phyloP scores from a whole-genome alignment of 352 stramenopile genomes.

The Ochromonadaceae sp. region DNA sequence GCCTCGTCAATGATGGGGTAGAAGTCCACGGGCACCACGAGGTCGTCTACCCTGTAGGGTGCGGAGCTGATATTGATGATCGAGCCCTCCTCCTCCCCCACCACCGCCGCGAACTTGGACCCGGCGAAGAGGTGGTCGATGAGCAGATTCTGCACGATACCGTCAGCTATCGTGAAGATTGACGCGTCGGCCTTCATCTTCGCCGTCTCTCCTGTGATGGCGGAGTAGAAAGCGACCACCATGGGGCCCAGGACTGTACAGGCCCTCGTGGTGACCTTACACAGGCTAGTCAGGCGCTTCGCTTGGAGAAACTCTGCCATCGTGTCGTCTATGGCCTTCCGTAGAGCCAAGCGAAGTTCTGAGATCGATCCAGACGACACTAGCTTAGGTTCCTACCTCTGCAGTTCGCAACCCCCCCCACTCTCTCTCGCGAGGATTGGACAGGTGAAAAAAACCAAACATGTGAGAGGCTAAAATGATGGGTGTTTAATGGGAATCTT shows the following conservation, averaged over 20 bases:
- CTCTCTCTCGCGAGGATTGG: no score
- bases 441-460: no score
- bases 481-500: no score
- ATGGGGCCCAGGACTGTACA: conserved; percentile 27
- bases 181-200: conserved; percentile 38
- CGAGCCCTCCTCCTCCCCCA: conserved; percentile 37
- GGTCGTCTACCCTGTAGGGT: conserved; percentile 33
- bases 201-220: conserved; percentile 22
- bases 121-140: conserved; percentile 30
- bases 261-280: conserved; percentile 18
- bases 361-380: no score
- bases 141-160: conserved; percentile 39
- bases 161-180: conserved; percentile 43
- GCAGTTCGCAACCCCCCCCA: no score
- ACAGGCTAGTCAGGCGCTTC: conserved; percentile 14
- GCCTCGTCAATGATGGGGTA: conserved; percentile 23
- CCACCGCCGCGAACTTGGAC: conserved; percentile 32
- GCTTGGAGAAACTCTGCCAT: no score
- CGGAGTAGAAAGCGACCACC: conserved; percentile 24
- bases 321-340: no score
- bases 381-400: no score
- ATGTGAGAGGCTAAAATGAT: no score
- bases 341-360: no score
- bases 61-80: conserved; percentile 30
- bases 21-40: conserved; percentile 34